Percentiles rank a stretch among this genome's conserved stretches.
Conservation (phyloP, 2,329 filamentous ascomycete genomes). For the Neofusicoccum ribis region DNA sequence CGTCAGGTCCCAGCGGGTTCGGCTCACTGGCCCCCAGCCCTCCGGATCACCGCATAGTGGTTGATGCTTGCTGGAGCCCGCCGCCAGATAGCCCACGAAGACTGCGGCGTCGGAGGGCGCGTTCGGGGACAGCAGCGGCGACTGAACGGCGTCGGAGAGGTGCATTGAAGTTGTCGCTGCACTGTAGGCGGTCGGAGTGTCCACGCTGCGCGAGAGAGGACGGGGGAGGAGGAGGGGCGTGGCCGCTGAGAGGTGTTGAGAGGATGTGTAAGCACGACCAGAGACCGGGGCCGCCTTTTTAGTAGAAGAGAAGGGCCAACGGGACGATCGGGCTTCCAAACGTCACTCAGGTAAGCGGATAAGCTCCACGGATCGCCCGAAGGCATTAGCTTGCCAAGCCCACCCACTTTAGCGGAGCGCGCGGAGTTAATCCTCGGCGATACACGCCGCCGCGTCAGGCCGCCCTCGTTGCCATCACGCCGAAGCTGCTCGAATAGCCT, state of each 20-base stretch:
- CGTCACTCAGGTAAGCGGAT: constrained; percentile 14
- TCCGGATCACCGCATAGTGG: constrained; percentile 85
- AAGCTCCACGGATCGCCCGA: constrained; percentile 13
- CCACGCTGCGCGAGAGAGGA: background rate
- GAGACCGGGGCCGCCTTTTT: constrained; percentile 5
- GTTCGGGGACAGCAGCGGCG: constrained; percentile 32
- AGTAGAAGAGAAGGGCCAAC: constrained; percentile 6
- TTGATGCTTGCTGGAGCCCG: constrained; percentile 52
- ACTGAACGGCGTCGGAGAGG: constrained; percentile 30
- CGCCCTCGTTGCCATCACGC: background rate
- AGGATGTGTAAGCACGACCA: constrained; percentile 9
- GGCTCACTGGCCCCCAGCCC: constrained; percentile 93
- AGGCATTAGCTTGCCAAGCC: constrained; percentile 9
- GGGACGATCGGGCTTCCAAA: constrained; percentile 14
- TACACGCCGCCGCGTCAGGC: background rate
- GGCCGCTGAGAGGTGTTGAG: background rate
- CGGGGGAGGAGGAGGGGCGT: background rate
- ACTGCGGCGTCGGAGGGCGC: constrained; percentile 25
- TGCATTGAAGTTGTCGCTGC: constrained; percentile 34
- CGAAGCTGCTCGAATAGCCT: background rate
- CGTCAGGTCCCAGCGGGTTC: constrained; percentile 87
- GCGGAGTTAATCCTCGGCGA: constrained; percentile 6
- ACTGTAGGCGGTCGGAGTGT: background rate
- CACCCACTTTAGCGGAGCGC: background rate
- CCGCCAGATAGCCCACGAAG: constrained; percentile 55